Percentiles rank a stretch among this genome's conserved stretches.
Conservation (phyloP, 768 basidiomycete species). For the Pleurotus tuber-regium region DNA sequence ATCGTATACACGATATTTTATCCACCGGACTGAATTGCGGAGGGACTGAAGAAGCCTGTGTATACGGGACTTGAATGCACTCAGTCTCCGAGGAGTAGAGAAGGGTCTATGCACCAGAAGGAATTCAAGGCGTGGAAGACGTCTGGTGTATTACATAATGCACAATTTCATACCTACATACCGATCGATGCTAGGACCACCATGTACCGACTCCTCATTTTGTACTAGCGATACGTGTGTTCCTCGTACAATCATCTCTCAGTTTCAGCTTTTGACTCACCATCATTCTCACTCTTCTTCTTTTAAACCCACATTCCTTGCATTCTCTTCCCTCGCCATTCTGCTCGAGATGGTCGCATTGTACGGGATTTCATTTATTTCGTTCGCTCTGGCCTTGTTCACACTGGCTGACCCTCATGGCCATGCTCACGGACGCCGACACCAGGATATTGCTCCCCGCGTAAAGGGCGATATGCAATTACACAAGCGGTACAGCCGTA, state of each 20-base stretch:
- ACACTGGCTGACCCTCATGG: conserved; percentile 32
- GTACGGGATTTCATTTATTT: conserved; percentile 26
- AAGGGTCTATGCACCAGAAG: too few species aligned
- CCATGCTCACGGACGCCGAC: conserved; percentile 31
- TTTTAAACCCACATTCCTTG: conserved; percentile 13
- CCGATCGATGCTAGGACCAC: too few species aligned
- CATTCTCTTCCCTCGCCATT: not conserved
- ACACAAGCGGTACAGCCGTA: conserved; percentile 33
- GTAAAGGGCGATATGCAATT: conserved; percentile 38
- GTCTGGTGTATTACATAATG: too few species aligned
- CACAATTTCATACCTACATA: too few species aligned
- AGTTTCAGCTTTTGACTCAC: conserved; percentile 12
- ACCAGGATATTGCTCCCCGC: conserved; percentile 49
- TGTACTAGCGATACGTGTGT: too few species aligned
- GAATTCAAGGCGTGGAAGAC: too few species aligned
- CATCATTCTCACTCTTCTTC: conserved; percentile 12
- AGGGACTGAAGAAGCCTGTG: too few species aligned
- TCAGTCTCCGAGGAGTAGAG: conserved; percentile 17
- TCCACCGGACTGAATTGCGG: too few species aligned
- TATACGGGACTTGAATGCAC: not conserved
- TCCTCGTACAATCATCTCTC: too few species aligned
- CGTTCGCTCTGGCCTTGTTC: conserved; percentile 32
- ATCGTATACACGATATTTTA: too few species aligned
- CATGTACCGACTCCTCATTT: too few species aligned
- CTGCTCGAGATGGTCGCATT: conserved; percentile 15